Conservation (phyloP, 768 basidiomycete species). For the Lentinula boryana region DNA sequence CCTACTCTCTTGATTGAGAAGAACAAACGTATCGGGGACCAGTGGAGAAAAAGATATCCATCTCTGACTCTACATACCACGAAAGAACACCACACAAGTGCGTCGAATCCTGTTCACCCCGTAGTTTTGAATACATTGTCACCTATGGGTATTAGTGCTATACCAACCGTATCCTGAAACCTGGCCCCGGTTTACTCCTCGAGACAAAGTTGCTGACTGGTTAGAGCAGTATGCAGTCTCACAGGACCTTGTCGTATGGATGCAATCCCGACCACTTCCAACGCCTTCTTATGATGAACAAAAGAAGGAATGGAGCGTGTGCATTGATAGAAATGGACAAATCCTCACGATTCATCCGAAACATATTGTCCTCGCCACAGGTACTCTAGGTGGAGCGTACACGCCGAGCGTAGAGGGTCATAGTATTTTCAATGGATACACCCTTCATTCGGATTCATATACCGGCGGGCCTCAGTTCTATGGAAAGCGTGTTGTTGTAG, state of each 20-base stretch:
- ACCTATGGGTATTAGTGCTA: not conserved
- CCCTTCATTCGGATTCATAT: conserved; percentile 27
- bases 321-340: conserved; percentile 23
- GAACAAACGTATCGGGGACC: conserved; percentile 49
- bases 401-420: conserved; percentile 21
- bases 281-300: conserved; percentile 26
- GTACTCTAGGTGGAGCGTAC: conserved; percentile 26
- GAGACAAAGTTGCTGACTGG: conserved; percentile 38
- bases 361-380: conserved; percentile 23
- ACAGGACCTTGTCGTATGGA: conserved; percentile 41
- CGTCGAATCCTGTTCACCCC: conserved; percentile 9
- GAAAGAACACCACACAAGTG: conserved; percentile 14
- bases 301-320: conserved; percentile 26
- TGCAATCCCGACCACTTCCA: conserved; percentile 23
- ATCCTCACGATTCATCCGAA: conserved; percentile 24
- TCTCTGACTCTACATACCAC: conserved; percentile 44
- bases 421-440: conserved; percentile 23
- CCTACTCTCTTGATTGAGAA: conserved; percentile 52
- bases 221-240: conserved; percentile 32
- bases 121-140: conserved; percentile 9
- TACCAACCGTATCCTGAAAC: conserved; percentile 12
- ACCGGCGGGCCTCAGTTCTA: conserved; percentile 14
- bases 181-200: conserved; percentile 35
- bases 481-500: conserved; percentile 31
- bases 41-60: conserved; percentile 59